phyloP scores from a whole-genome alignment of 345 rosid species.

The Eucalyptus pauciflora region DNA sequence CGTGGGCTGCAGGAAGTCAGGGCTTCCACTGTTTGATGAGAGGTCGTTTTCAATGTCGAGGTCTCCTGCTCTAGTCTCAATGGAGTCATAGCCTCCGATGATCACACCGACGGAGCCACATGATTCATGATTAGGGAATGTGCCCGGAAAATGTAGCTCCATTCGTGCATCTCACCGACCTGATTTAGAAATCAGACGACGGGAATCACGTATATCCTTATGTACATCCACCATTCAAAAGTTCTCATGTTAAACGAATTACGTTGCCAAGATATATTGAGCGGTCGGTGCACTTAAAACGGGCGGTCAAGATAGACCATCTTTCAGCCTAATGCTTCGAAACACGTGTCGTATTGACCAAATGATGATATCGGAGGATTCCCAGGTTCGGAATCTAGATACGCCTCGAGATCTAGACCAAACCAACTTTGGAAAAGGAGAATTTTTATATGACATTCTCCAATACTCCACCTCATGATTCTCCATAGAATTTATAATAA shows the following conservation, averaged over 20 bases:
- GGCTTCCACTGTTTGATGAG: not conserved
- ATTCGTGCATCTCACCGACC: not conserved
- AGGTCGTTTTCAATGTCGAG: not conserved
- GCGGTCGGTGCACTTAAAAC: accelerated
- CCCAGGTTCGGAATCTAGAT: accelerated
- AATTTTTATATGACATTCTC: not conserved
- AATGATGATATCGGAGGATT: not conserved
- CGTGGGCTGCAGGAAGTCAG: not conserved
- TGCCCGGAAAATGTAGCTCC: not conserved
- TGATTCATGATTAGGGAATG: not conserved
- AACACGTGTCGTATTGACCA: accelerated
- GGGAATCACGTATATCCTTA: not conserved
- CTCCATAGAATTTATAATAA: not conserved
- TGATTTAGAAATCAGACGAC: accelerated
- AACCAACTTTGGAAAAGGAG: not conserved
- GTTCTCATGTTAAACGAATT: accelerated
- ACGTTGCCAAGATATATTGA: not conserved
- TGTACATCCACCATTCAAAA: accelerated
- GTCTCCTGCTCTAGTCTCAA: not conserved
- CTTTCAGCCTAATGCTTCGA: not conserved
- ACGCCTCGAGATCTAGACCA: not conserved
- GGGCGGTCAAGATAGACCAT: not conserved
- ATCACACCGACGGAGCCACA: not conserved
- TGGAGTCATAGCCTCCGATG: not conserved
- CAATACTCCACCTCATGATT: not conserved